Base-by-base conservation (phyloP, 2,329 filamentous ascomycete genomes). In the Diplodia intermedia region DNA sequence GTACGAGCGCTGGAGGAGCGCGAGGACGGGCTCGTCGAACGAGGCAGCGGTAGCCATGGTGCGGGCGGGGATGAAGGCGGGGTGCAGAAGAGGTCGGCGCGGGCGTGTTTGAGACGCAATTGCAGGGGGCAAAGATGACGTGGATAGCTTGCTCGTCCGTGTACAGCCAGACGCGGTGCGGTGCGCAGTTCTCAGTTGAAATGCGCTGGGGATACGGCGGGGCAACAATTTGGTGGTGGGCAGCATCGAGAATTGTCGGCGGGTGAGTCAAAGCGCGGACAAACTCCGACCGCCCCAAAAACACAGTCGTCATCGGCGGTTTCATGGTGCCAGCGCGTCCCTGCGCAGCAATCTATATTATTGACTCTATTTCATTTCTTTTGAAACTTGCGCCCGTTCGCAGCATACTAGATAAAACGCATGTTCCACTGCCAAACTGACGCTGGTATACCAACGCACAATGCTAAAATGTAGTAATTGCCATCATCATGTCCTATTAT, bases 1-100 rank as follows among this genome's bases (percentile, higher is more conserved):
- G 52, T 77, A 76, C 71, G 79, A 77, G 56, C 72, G 71, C 70
- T 75, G 75, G 69, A 80, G 77, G 73, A 76, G 79, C 67, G 72
- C 71, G 69, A 73, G 70, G 66, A 79, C 49, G 71, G 71, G 73
- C 70, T 76, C 73, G 71, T 79, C 76, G 70, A 80, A 71, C 68
- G 76, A 73, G 11, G 75, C 71, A 29, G 40, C 66, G 71, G 70
- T 75, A 36, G 78, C 75, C 78, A 80, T 80, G 63, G 70, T 74
- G 60, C 68, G 57, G 54, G 55, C 43, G 29, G 71, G 72, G 55
- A 73, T 62, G 71, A 70, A 61, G 69, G 72, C 43, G 73, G 74
- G 71, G 75, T 76, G 74, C 40, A 75, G 69, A 61, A 74, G 72
- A 54, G 73, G 74, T 23, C 70, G 73, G 38, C 71, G 75, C 68